Base-by-base conservation (phyloP, 768 basidiomycete species). In the Panellus pusillus region DNA sequence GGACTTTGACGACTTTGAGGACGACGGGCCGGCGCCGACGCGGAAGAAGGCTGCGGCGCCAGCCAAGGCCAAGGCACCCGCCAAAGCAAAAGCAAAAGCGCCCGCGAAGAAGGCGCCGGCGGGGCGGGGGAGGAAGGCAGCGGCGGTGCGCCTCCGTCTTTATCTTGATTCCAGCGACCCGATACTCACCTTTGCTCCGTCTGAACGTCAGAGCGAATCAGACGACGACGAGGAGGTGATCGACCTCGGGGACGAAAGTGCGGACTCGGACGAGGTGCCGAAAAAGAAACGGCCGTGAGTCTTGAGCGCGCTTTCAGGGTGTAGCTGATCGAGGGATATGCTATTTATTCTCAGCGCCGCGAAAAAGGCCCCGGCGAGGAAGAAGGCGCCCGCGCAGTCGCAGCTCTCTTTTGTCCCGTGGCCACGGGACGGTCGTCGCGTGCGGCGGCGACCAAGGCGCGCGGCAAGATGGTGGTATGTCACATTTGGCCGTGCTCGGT, bases 381-480 rank as follows among this genome's bases (percentile, higher is more conserved):
- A 61, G 44, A 56, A 58, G 24, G 24, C 51, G 12, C 47, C 44
- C 8, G 81, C 77, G 50, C 86, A 88, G 66, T 54, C 76, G 1
- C 86, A 82, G 39, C 67, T 91, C 49, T 79, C 70, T 32, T 91
- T 91, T 57, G 79, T 83, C 83, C 88, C 9, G 74, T 77, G 6
- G 28, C 50, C 19, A 55, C 72, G 18, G 79, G 79, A 7, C 72
- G 84, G 31, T 79, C 83, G 14, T 81, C 83, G 1, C 70, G 89
- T 47, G 78, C 86, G 0, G 89, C 90, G 13, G 89, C 90, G 7
- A 75, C 82, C 15, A 83, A 75, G 61, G 86, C 90, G 9, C 81
- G 76, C 62, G 79, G 79, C 39, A 89, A 72, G 69, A 80, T 87
- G 69, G 78, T 81, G 60, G 79, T 79, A 60, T 50, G 74, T n/a